Evolutionary conservation across 2,329 filamentous ascomycete species (phyloP).

Genomic region (Didymella segeticola): DNA sequence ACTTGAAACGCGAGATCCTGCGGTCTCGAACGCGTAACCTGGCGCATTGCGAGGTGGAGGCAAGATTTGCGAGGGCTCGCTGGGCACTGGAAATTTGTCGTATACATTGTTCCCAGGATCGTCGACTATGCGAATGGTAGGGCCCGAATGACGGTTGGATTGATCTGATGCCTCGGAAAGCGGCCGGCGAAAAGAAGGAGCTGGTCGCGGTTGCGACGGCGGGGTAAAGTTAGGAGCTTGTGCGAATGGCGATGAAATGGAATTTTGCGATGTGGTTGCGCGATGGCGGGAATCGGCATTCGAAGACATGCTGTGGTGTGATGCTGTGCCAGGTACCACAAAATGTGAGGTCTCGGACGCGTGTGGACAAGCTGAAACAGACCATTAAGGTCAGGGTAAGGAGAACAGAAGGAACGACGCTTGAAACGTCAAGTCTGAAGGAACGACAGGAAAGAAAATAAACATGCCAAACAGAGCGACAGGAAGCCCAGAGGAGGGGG

Average conservation of each 20-base stretch:
- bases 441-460: constrained; percentile 45
- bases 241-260: constrained; percentile 34
- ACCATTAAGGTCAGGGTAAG: constrained; percentile 41
- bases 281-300: constrained; percentile 29
- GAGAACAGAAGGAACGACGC: constrained; percentile 26
- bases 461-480: constrained; percentile 48
- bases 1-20: constrained; percentile 50
- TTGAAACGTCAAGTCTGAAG: constrained; percentile 32
- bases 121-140: constrained; percentile 51
- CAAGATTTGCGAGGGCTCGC: constrained; percentile 49
- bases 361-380: constrained; percentile 32
- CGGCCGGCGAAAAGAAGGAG: constrained; percentile 44
- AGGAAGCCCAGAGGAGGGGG: constrained; percentile 37
- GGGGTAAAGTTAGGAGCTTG: constrained; percentile 42
- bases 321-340: constrained; percentile 28
- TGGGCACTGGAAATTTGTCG: constrained; percentile 50
- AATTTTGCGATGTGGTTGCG: constrained; percentile 34
- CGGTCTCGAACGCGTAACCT: constrained; percentile 49
- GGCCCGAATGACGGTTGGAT: constrained; percentile 46
- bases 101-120: constrained; percentile 46
- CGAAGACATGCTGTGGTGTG: constrained; percentile 41
- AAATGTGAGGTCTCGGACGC: constrained; percentile 30
- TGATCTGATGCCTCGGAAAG: constrained; percentile 50
- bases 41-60: constrained; percentile 47
- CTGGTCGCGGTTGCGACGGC: constrained; percentile 31